phyloP scores from a whole-genome alignment of 768 basidiomycete genomes.

The Phylloporus scabripes region DNA sequence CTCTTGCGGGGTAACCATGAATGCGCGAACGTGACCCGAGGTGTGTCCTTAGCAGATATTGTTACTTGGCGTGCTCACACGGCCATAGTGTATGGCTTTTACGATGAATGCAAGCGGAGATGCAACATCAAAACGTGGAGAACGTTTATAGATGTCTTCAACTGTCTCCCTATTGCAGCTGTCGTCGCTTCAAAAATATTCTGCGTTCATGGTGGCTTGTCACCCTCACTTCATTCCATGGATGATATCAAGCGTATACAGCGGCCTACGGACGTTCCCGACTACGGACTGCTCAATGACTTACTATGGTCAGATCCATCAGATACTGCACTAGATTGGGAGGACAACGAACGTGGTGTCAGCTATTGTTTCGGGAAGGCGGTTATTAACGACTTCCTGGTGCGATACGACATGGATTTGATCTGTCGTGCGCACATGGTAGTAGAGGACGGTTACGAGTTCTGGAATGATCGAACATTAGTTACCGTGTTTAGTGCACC shows the following conservation, averaged over 20 bases:
- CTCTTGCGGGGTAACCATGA: constrained; percentile 97
- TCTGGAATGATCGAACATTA: constrained; percentile 97
- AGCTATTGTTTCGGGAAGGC: constrained; percentile 99
- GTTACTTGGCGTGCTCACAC: constrained; percentile 16
- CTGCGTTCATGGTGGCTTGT: constrained; percentile 95
- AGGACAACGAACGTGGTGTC: constrained; percentile 98
- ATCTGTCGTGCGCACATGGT: constrained; percentile 99
- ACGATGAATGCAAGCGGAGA: constrained; percentile 98
- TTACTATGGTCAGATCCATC: constrained; percentile 97
- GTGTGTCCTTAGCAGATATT: constrained; percentile 39
- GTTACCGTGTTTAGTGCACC: constrained; percentile 99
- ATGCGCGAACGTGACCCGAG: constrained; percentile 98
- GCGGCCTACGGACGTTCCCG: constrained; percentile 96
- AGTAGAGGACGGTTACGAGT: constrained; percentile 98
- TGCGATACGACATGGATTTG: constrained; percentile 96
- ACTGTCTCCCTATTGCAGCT: constrained; percentile 96
- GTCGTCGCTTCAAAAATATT: constrained; percentile 99
- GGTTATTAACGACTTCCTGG: constrained; percentile 93
- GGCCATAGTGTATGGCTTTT: constrained; percentile 89
- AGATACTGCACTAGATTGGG: constrained; percentile 97
- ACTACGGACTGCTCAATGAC: constrained; percentile 96
- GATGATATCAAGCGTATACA: constrained; percentile 98
- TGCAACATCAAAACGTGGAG: constrained; percentile 99
- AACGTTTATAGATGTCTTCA: constrained; percentile 99
- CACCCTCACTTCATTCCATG: constrained; percentile 90